phyloP scores from a whole-genome alignment of 768 basidiomycete species.

The Plicaturopsis crispa region DNA sequence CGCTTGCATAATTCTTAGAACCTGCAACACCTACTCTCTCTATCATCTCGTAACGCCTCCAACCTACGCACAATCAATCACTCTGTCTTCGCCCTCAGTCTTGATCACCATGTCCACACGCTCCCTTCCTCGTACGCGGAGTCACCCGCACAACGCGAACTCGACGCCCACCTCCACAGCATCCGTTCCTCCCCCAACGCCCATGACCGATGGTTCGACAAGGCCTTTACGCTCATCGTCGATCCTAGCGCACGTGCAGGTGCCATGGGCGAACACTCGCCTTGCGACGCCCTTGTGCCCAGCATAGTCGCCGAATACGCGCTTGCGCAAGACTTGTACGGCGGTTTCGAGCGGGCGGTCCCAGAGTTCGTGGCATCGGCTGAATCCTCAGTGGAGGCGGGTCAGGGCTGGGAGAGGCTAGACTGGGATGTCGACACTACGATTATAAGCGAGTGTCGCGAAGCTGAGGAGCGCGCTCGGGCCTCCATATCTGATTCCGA shows the following conservation, averaged over 20 bases:
- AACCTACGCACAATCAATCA: constrained; percentile 58
- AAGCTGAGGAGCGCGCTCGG: constrained; percentile 50
- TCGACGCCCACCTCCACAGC: constrained; percentile 73
- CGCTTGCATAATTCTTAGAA: too few species aligned
- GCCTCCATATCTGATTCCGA: constrained; percentile 73
- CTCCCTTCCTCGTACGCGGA: constrained; percentile 15
- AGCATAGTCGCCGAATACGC: constrained; percentile 83
- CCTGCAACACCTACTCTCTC: constrained; percentile 53
- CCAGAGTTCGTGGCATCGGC: not conserved
- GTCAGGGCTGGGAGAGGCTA: constrained; percentile 51
- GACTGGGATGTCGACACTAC: constrained; percentile 69
- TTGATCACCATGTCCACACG: constrained; percentile 65
- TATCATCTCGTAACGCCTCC: constrained; percentile 59
- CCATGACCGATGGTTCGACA: constrained; percentile 88
- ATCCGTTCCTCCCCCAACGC: constrained; percentile 58
- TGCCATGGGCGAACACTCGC: constrained; percentile 85
- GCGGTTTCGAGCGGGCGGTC: constrained; percentile 36
- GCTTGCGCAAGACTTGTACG: constrained; percentile 59
- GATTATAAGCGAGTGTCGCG: constrained; percentile 46
- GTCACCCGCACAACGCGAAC: constrained; percentile 19
- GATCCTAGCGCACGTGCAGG: constrained; percentile 83
- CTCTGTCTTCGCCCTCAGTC: constrained; percentile 73
- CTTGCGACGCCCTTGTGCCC: constrained; percentile 85
- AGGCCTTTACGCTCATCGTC: constrained; percentile 73
- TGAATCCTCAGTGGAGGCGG: constrained; percentile 4